Base-by-base conservation (phyloP, 192 early-diverging fungal genomes). In the Funneliformis mosseae region DNA sequence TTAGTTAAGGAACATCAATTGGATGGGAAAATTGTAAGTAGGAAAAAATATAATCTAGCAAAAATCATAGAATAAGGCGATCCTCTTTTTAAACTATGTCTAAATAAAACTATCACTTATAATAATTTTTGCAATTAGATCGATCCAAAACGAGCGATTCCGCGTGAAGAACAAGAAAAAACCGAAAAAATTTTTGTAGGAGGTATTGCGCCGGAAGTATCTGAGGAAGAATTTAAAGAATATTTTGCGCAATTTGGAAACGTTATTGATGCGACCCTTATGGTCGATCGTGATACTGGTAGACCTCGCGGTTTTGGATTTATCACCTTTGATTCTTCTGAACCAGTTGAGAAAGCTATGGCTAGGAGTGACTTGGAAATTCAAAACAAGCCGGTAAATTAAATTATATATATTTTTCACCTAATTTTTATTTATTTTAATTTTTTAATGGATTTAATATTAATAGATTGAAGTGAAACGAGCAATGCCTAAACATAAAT, bases 141-240 rank as follows among this genome's bases (percentile, higher is more conserved):
- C 83, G 91, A 93, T 85, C 92, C 94, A 5, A 95, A 94, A 76
- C 89, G 88, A 38, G 92, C 93, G 1, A 87, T 92, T 59, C 91
- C 91, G 64, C 89, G 93, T 43, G 91, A 92, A 73, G 93, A 94
- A 61, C 89, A 92, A 78, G 94, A 93, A 80, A 92, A 89, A 74
- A 93, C 89, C 11, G 92, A 95, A 81, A 98, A 98, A 88, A 90
- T 98, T 48, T 98, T 98, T 88, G 95, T 98, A 2, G 96, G 96
- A 72, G 97, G 96, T 5, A 91, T 98, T 55, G 89, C 91, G 50
- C 85, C 92, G 45, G 96, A 97, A 59, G 95, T 96, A 1, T 92
- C 92, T n/a, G 94, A 97, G 82, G 92, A 93, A 61, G 89, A 92
- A 85, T 93, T 98, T 81, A 88, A 89, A 42, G 89, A 94, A 61